phyloP scores from a whole-genome alignment of 1,139 yeast species.

The Saccharomyces hybrid region DNA sequence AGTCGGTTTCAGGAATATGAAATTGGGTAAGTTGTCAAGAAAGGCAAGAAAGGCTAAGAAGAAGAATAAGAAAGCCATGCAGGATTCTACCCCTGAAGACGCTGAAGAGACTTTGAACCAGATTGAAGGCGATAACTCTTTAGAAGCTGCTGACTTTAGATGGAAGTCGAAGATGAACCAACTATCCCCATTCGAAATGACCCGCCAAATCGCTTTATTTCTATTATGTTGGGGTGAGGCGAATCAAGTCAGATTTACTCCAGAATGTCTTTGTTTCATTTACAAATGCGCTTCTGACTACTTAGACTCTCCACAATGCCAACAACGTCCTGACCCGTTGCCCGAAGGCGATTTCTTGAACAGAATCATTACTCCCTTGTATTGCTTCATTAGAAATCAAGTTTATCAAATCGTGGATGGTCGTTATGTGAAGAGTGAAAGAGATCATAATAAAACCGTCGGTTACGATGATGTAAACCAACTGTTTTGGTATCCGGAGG shows the following conservation, averaged over 20 bases:
- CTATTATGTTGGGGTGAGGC: slow-evolving; percentile 97
- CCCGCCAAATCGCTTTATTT: slow-evolving; percentile 83
- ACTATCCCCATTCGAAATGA: slow-evolving; percentile 67
- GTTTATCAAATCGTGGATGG: slow-evolving; percentile 93
- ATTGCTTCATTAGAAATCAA: slow-evolving; percentile 84
- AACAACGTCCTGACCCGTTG: slow-evolving; percentile 77
- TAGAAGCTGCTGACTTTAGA: slow-evolving; percentile 73
- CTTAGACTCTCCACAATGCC: slow-evolving; percentile 81
- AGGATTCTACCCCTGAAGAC: slow-evolving; percentile 42
- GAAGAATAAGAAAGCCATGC: slow-evolving; percentile 56
- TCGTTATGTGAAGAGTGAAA: slow-evolving; percentile 93
- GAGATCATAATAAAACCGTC: slow-evolving; percentile 84
- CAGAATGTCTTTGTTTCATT: slow-evolving; percentile 87
- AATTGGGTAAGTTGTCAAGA: slow-evolving; percentile 59
- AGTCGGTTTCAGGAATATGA: slow-evolving; percentile 71
- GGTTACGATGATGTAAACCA: slow-evolving; percentile 99
- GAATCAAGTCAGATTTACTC: slow-evolving; percentile 89
- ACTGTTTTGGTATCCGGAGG: slow-evolving; percentile 98
- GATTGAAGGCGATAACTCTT: slow-evolving; percentile 77
- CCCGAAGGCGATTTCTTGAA: slow-evolving; percentile 95
- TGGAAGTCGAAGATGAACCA: slow-evolving; percentile 76
- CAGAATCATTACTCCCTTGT: slow-evolving; percentile 85
- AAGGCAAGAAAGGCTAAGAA: slow-evolving; percentile 48
- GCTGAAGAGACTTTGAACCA: slow-evolving; percentile 46
- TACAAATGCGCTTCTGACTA: slow-evolving; percentile 90